phyloP scores from a whole-genome alignment of 768 basidiomycete species.

The Amanita polypyramis region DNA sequence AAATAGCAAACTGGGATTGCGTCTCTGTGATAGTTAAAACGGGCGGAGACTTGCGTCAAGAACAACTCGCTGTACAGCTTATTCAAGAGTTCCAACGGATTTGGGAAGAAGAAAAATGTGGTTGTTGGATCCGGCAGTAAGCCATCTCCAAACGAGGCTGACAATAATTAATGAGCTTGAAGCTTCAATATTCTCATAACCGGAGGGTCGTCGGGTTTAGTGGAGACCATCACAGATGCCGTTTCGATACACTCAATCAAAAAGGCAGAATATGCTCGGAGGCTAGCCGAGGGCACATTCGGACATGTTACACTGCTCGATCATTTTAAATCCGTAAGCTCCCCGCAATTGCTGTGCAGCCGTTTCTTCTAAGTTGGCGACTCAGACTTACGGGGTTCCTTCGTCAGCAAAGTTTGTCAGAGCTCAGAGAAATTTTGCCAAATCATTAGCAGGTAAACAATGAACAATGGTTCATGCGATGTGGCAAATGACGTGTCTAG shows the following conservation, averaged over 20 bases:
- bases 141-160: slow-evolving; percentile 12
- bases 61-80: slow-evolving; percentile 93
- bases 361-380: background rate
- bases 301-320: slow-evolving; percentile 86
- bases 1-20: slow-evolving; percentile 71
- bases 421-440: slow-evolving; percentile 90
- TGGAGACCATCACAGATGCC: slow-evolving; percentile 97
- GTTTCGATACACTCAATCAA: slow-evolving; percentile 99
- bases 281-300: slow-evolving; percentile 68
- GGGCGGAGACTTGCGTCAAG: slow-evolving; percentile 91
- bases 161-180: slow-evolving; percentile 1
- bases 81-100: slow-evolving; percentile 89
- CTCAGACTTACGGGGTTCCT: slow-evolving; percentile 82
- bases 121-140: slow-evolving; percentile 91
- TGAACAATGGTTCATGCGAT: background rate
- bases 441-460: slow-evolving; percentile 67
- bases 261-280: slow-evolving; percentile 93
- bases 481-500: slow-evolving; percentile 22
- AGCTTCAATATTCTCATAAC: slow-evolving; percentile 97
- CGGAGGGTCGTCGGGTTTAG: slow-evolving; percentile 83
- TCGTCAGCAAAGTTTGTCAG: slow-evolving; percentile 79
- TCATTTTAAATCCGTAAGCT: slow-evolving; percentile 76
- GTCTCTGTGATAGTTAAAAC: slow-evolving; percentile 98
- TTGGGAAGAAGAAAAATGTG: slow-evolving; percentile 89
- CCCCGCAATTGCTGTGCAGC: background rate